Evolutionary conservation across 495 filamentous ascomycete genomes (phyloP).

Genomic region (Aspergillus sparsus): DNA sequence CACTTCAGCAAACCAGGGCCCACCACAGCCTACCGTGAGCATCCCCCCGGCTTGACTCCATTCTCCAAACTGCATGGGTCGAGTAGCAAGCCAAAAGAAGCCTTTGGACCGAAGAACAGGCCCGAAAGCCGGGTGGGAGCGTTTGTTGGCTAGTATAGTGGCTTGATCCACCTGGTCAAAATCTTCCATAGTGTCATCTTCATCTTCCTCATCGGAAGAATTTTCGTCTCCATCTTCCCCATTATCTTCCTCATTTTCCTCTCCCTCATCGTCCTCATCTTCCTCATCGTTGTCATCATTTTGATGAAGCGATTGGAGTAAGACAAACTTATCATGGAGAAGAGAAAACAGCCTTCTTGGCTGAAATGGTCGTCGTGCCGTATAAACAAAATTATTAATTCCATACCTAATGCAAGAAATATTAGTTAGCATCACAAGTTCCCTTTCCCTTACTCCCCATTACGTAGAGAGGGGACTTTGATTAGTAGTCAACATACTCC

Average conservation of each 20-base stretch:
- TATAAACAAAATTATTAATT: constrained; percentile 59
- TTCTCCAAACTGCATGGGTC: constrained; percentile 51
- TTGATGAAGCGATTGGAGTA: constrained; percentile 34
- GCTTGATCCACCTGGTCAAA: constrained; percentile 40
- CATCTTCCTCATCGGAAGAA: constrained; percentile 28
- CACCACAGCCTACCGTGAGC: constrained; percentile 55
- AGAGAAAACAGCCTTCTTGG: constrained; percentile 49
- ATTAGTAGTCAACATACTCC: constrained; percentile 38
- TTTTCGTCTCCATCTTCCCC: constrained; percentile 39
- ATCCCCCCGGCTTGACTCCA: constrained; percentile 64
- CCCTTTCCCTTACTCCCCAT: background rate
- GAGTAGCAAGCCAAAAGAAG: constrained; percentile 49
- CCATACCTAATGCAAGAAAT: constrained; percentile 38
- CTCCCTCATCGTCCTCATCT: constrained; percentile 36
- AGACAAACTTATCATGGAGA: constrained; percentile 56
- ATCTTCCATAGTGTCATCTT: constrained; percentile 43
- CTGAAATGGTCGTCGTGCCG: constrained; percentile 54
- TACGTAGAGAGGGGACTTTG: background rate
- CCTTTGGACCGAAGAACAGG: constrained; percentile 50
- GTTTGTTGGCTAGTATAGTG: constrained; percentile 47
- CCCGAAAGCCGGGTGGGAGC: constrained; percentile 41
- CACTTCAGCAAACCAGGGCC: constrained; percentile 55
- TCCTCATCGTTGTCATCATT: constrained; percentile 44
- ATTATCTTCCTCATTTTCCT: constrained; percentile 37
- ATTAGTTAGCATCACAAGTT: background rate